These are phyloP conservation scores for Saturnispora diversa DNA, from an alignment of 805 yeast species.

Conservation along the genomic window DNA sequence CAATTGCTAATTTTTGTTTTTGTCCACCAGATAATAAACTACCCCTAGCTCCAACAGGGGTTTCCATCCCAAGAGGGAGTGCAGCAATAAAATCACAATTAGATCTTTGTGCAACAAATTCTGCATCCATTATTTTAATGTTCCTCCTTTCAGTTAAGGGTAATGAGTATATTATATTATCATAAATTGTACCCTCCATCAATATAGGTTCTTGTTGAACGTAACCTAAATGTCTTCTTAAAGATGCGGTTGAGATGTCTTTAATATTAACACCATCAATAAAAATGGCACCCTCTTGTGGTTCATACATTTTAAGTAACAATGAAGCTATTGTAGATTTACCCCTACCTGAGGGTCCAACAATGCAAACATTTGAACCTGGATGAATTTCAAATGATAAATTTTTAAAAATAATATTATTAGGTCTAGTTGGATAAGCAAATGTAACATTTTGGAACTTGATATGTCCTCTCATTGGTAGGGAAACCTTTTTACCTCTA, in stretches of 20 bases:
- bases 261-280: constrained; percentile 62
- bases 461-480: constrained; percentile 45
- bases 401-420: constrained; percentile 54
- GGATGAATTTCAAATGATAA: constrained; percentile 57
- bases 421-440: constrained; percentile 79
- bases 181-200: constrained; percentile 79
- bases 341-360: constrained; percentile 95
- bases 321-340: constrained; percentile 84
- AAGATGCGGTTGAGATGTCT: constrained; percentile 65
- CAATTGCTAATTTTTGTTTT: constrained; percentile 70
- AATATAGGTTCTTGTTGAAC: constrained; percentile 91
- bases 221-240: constrained; percentile 70
- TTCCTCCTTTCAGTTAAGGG: constrained; percentile 39
- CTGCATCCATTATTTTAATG: constrained; percentile 51
- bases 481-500: constrained; percentile 43
- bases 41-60: constrained; percentile 81
- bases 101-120: constrained; percentile 60
- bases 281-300: constrained; percentile 53
- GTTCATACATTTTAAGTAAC: constrained; percentile 77
- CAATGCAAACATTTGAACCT: constrained; percentile 88
- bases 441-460: constrained; percentile 60
- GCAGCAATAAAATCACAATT: constrained; percentile 68
- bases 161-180: constrained; percentile 75
- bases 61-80: constrained; percentile 76
- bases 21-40: constrained; percentile 60